Percentiles rank a stretch among this genome's conserved stretches.
These are phyloP conservation scores for Tolypocladium cylindrosporum DNA, from an alignment of 2,329 filamentous ascomycete species.

Conservation along the genomic window DNA sequence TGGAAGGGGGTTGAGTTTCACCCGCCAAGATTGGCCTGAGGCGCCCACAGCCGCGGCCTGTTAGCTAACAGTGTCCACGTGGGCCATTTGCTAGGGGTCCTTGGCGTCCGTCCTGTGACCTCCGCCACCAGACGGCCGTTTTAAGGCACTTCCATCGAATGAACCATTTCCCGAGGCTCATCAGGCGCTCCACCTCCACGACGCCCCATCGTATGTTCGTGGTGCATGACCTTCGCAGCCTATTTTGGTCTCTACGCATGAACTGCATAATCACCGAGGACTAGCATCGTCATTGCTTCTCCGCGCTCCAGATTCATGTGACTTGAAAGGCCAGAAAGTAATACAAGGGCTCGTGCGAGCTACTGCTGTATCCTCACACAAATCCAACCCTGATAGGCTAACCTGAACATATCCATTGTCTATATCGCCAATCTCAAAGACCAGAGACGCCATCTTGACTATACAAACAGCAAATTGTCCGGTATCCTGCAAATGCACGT, in stretches of 20 bases:
- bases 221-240: not conserved
- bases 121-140: not conserved
- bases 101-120: not conserved
- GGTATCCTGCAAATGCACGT: not conserved
- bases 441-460: not conserved
- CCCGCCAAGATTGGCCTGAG: not conserved
- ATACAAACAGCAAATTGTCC: not conserved
- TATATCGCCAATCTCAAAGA: not conserved
- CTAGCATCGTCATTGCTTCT: not conserved
- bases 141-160: not conserved
- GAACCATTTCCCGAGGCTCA: not conserved
- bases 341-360: not conserved
- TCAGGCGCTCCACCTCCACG: not conserved
- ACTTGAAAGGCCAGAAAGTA: not conserved
- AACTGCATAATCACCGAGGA: not conserved
- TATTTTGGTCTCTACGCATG: not conserved
- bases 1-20: not conserved
- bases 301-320: not conserved
- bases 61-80: slow-evolving; percentile 4
- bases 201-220: not conserved
- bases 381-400: not conserved
- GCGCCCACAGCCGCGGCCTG: not conserved
- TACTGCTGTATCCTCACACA: not conserved
- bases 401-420: not conserved
- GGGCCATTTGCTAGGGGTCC: not conserved